A percentile compares a stretch with the other conserved stretches of the same genome.
These are phyloP conservation scores for Penicillium flavigenum DNA, from an alignment of 495 filamentous ascomycete species.

Conservation along the genomic window DNA sequence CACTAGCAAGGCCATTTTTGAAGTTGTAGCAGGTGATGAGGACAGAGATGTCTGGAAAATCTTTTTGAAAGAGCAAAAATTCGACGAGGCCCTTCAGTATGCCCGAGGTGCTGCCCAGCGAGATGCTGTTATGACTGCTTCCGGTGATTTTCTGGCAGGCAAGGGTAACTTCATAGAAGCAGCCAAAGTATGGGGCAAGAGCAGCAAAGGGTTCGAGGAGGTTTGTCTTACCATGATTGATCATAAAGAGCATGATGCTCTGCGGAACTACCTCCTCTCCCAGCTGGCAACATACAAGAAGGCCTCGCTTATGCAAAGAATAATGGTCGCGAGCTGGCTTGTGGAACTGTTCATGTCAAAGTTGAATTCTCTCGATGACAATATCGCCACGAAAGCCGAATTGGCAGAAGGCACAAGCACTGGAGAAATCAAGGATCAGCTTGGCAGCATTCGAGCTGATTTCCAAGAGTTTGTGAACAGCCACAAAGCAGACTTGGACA, in stretches of 20 bases:
- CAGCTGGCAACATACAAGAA: constrained; percentile 84
- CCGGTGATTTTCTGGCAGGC: constrained; percentile 78
- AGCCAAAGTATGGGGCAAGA: constrained; percentile 86
- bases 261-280: constrained; percentile 84
- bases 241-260: constrained; percentile 81
- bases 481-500: constrained; percentile 82
- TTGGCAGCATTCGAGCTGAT: constrained; percentile 65
- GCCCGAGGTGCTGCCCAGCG: constrained; percentile 70
- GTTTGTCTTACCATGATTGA: constrained; percentile 91
- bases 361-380: constrained; percentile 90
- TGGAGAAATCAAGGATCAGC: constrained; percentile 69
- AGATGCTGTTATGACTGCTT: constrained; percentile 85
- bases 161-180: constrained; percentile 82
- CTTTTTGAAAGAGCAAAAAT: constrained; percentile 78
- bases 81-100: constrained; percentile 81
- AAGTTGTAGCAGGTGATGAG: constrained; percentile 87
- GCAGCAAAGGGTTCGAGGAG: constrained; percentile 94
- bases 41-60: constrained; percentile 93
- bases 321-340: constrained; percentile 94
- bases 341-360: constrained; percentile 97
- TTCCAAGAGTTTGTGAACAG: constrained; percentile 85
- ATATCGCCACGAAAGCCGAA: constrained; percentile 86
- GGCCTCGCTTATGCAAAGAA: constrained; percentile 81
- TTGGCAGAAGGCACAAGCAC: constrained; percentile 67
- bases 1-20: constrained; percentile 83